Evolutionary conservation across 1,139 yeast genomes (phyloP).

Genomic region (Yamadazyma conglobata): DNA sequence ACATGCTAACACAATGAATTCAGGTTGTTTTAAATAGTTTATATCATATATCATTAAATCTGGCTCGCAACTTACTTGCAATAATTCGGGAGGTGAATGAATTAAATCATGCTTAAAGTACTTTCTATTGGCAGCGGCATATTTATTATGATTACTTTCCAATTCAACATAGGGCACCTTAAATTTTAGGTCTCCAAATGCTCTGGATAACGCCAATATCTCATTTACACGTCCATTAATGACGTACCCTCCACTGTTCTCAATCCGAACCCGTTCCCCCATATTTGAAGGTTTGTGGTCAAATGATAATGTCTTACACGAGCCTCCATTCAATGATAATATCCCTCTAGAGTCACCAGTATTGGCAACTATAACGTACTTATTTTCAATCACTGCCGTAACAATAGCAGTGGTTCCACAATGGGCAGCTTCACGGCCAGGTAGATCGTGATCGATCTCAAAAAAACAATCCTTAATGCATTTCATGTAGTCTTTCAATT

Average conservation of each 20-base stretch:
- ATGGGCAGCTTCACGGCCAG: slow-evolving; percentile 38
- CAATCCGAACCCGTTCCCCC: slow-evolving; percentile 73
- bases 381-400: slow-evolving; percentile 47
- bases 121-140: slow-evolving; percentile 20
- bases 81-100: slow-evolving; percentile 39
- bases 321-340: slow-evolving; percentile 46
- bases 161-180: slow-evolving; percentile 44
- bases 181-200: slow-evolving; percentile 74
- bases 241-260: slow-evolving; percentile 72
- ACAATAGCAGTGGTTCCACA: slow-evolving; percentile 73
- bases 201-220: slow-evolving; percentile 67
- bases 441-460: slow-evolving; percentile 53
- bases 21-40: slow-evolving; percentile 41
- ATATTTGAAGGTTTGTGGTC: slow-evolving; percentile 76
- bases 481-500: slow-evolving; percentile 18
- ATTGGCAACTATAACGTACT: slow-evolving; percentile 56
- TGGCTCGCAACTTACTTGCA: slow-evolving; percentile 67
- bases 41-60: slow-evolving; percentile 57
- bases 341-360: slow-evolving; percentile 76
- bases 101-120: slow-evolving; percentile 21
- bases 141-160: slow-evolving; percentile 29
- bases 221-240: slow-evolving; percentile 69
- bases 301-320: slow-evolving; percentile 60
- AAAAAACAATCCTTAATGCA: slow-evolving; percentile 55
- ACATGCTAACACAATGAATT: slow-evolving; percentile 66